Base-by-base conservation (phyloP, 352 stramenopile genomes). In the Phytophthora niederhauseri region DNA sequence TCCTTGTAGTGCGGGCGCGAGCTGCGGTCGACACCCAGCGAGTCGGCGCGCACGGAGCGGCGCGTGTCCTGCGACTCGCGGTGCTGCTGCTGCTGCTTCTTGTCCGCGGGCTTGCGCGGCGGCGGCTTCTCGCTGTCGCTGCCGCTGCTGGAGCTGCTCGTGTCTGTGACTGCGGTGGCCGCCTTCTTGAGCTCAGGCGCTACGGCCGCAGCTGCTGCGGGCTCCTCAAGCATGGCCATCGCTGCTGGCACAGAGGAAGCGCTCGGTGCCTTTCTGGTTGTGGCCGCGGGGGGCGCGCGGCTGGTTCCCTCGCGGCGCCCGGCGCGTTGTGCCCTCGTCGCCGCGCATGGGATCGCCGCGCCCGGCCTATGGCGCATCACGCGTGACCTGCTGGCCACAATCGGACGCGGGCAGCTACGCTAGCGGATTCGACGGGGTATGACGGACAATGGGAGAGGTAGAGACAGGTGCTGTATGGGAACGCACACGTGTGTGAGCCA, bases 1-100 rank as follows among this genome's bases (percentile, higher is more conserved):
- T 94, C 84, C 66, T 94, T 93, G 76, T 83, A 93, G 66, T 93
- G 84, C 70, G 84, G 67, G 4, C 78, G 78, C 20, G 73, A 80
- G 38, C 68, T 82, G 46, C 69, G 70, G 62, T 78, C 71, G 19
- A 77, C 76, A 1, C 62, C 74, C 26, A 82, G 62, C 45, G 71
- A 75, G 50, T 77, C 64, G 9, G 51, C 49, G 28, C 67, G 67
- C 24, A 74, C 6, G 0, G 61, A 76, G 45, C 61, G 68, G 8
- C 63, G 60, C 49, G 56, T 24, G n/a, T 71, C 59, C 43, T 64
- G 43, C 48, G 57, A 51, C 53, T 63, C 56, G 50, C 54, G 56
- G 34, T 57, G 43, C 9, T 41, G 34, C 34, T 41, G 60, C 41
- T 43, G 51, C 34, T 41, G 34, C 61, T 49, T 61, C 43, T 50